Conservation (phyloP, 2,329 filamentous ascomycete species). For the Botrytis tulipae region DNA sequence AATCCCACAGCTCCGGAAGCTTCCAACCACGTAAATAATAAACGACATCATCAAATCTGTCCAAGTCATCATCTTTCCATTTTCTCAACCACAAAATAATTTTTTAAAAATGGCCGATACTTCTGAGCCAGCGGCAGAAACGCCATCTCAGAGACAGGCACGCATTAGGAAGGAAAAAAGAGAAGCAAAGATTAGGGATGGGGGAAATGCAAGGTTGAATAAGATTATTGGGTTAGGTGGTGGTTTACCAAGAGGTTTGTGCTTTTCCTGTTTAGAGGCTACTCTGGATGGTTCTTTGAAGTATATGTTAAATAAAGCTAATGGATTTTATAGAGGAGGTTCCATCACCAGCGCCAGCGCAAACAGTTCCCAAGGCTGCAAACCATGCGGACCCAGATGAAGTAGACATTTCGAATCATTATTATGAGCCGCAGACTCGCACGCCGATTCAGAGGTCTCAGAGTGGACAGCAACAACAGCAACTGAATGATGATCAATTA, state of each 20-base stretch:
- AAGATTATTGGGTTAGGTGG: conserved; percentile 73
- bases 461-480: conserved; percentile 30
- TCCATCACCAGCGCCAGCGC: conserved; percentile 38
- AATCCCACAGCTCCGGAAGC: not conserved
- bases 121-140: not conserved
- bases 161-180: conserved; percentile 75
- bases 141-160: conserved; percentile 49
- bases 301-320: not conserved
- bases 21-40: not conserved
- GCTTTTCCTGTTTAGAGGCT: not conserved
- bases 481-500: conserved; percentile 57
- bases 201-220: conserved; percentile 67
- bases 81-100: not conserved
- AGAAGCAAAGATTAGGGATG: conserved; percentile 73
- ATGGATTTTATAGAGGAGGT: conserved; percentile 35
- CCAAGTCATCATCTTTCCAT: not conserved
- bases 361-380: not conserved
- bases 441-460: conserved; percentile 42
- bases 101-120: conserved; percentile 7
- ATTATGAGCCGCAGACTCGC: conserved; percentile 54
- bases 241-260: conserved; percentile 48
- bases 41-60: conserved; percentile 2
- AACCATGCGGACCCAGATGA: conserved; percentile 62
- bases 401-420: conserved; percentile 73
- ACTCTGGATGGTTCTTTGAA: not conserved